Conservation (phyloP, 805 yeast species). For the Kodamaea nitidulidarum region DNA sequence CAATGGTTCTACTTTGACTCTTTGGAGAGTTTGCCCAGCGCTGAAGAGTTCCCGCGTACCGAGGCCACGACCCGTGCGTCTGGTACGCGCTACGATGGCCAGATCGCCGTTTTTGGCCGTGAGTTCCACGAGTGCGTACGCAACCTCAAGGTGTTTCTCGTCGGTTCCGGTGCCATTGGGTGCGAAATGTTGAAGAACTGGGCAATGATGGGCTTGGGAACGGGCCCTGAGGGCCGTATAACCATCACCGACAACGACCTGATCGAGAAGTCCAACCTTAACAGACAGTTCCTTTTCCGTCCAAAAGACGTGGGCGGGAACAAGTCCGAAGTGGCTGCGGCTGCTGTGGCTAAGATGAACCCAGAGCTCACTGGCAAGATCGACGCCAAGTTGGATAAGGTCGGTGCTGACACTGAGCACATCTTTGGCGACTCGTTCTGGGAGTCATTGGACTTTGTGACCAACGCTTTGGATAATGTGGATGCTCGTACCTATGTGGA, state of each 20-base stretch:
- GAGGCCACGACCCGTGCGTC: slow-evolving; percentile 71
- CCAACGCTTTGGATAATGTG: slow-evolving; percentile 95
- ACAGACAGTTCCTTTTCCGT: slow-evolving; percentile 94
- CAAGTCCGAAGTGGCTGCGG: slow-evolving; percentile 87
- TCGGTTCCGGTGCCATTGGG: slow-evolving; percentile 98
- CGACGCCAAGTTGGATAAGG: slow-evolving; percentile 75
- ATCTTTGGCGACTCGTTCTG: slow-evolving; percentile 84
- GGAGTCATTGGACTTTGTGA: slow-evolving; percentile 79
- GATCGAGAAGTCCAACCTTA: slow-evolving; percentile 91
- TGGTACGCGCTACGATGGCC: slow-evolving; percentile 86
- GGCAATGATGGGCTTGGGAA: slow-evolving; percentile 94
- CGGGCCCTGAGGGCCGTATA: slow-evolving; percentile 86
- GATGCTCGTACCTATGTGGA: slow-evolving; percentile 98
- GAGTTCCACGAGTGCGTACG: slow-evolving; percentile 69
- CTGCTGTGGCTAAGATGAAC: slow-evolving; percentile 81
- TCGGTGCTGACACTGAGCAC: slow-evolving; percentile 88
- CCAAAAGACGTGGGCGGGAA: slow-evolving; percentile 89
- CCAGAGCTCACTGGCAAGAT: slow-evolving; percentile 78
- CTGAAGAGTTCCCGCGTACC: slow-evolving; percentile 53
- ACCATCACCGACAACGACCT: slow-evolving; percentile 89
- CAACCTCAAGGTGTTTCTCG: slow-evolving; percentile 80
- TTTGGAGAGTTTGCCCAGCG: slow-evolving; percentile 78
- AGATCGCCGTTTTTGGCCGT: slow-evolving; percentile 89
- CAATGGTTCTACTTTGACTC: slow-evolving; percentile 95
- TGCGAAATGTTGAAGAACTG: slow-evolving; percentile 98